Conservation (phyloP, 108 stramenopile species). For the Nitzschia sp. region DNA sequence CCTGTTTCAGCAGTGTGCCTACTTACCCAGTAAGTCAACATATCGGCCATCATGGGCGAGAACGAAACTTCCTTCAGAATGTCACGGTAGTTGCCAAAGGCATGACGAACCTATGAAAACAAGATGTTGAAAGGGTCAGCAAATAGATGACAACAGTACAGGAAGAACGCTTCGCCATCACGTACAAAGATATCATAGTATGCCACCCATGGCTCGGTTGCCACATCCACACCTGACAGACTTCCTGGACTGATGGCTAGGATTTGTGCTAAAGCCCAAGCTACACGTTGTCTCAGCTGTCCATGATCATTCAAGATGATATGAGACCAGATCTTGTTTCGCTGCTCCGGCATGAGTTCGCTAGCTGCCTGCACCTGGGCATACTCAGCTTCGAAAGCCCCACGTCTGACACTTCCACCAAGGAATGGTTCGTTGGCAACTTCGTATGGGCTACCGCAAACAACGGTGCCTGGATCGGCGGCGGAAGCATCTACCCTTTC, state of each 20-base stretch:
- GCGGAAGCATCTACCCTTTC: background rate
- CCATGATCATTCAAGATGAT: constrained; percentile 27
- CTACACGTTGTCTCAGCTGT: constrained; percentile 78
- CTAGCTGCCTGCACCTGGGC: background rate
- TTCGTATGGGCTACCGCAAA: constrained; percentile 57
- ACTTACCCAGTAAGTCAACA: constrained; percentile 47
- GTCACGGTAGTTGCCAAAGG: constrained; percentile 78
- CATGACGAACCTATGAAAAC: constrained; percentile 45
- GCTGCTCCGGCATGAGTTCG: background rate
- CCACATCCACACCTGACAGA: background rate
- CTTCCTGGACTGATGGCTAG: constrained; percentile 31
- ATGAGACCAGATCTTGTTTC: background rate
- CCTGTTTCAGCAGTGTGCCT: too few relatives aligned
- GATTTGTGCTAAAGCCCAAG: constrained; percentile 73
- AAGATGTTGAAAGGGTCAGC: too few relatives aligned
- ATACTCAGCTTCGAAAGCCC: background rate
- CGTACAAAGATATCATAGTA: constrained; percentile 66
- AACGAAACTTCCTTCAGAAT: constrained; percentile 67
- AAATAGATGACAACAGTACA: too few relatives aligned
- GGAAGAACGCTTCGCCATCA: too few relatives aligned
- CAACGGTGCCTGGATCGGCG: background rate
- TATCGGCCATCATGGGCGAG: constrained; percentile 67
- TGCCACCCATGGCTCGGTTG: constrained; percentile 37
- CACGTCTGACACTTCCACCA: background rate
- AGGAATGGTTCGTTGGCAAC: constrained; percentile 53